phyloP scores from a whole-genome alignment of 306 rosid genomes.

The Cicer chorassanicum region DNA sequence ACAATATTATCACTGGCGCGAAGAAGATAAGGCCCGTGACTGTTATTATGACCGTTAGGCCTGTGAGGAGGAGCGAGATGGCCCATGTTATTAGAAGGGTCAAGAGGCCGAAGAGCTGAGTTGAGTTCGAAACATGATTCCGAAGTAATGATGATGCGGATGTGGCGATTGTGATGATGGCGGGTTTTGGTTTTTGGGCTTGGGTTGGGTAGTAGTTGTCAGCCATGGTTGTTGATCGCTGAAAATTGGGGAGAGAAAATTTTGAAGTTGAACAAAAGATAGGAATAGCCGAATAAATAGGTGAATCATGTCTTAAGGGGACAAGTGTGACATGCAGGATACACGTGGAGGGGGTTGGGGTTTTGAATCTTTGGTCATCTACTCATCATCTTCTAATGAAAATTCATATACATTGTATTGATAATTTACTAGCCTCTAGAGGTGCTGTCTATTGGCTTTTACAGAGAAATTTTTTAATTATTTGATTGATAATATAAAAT shows the following conservation, averaged over 20 bases:
- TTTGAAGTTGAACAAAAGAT: background rate
- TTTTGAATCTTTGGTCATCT: background rate
- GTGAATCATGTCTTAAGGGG: background rate
- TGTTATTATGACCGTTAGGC: constrained; percentile 52
- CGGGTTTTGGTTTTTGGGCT: constrained; percentile 28
- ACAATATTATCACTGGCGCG: constrained; percentile 56
- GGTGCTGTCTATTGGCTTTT: too few species aligned
- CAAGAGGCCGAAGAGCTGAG: constrained; percentile 59
- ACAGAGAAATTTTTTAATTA: too few species aligned
- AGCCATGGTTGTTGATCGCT: constrained; percentile 53
- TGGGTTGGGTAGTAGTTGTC: constrained; percentile 46
- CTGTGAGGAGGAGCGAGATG: constrained; percentile 61
- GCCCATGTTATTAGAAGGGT: constrained; percentile 60
- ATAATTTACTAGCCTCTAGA: too few species aligned
- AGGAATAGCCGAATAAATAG: background rate
- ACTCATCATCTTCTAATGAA: too few species aligned
- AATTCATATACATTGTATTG: too few species aligned
- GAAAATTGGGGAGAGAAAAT: background rate
- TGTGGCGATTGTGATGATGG: background rate
- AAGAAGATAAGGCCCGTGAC: constrained; percentile 53
- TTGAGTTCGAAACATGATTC: constrained; percentile 52
- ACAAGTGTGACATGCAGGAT: constrained; percentile 51
- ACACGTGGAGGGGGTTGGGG: constrained; percentile 49
- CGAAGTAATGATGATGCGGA: constrained; percentile 48
- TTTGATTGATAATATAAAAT: too few species aligned